Conservation (phyloP, 768 basidiomycete species). For the Russula earlei region DNA sequence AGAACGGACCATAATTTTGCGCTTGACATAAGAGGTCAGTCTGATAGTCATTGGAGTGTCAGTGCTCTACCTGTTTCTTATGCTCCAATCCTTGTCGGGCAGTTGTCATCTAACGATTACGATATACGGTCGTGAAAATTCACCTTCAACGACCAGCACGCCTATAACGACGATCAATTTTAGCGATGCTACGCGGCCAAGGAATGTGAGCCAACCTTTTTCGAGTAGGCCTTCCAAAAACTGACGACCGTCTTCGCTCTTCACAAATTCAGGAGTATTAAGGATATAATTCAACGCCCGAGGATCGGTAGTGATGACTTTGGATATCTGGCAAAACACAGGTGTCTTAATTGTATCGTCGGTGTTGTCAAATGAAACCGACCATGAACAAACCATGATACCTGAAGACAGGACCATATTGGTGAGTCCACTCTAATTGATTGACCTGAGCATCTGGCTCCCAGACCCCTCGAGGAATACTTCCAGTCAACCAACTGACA, state of each 20-base stretch:
- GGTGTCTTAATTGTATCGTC: background rate
- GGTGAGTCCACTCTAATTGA: conserved; percentile 3
- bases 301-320: background rate
- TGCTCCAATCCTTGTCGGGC: conserved; percentile 4
- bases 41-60: background rate
- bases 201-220: conserved; percentile 1
- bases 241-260: background rate
- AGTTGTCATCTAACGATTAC: background rate
- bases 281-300: conserved; percentile 13
- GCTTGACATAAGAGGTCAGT: conserved; percentile 1
- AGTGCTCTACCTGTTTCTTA: conserved; percentile 10
- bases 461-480: background rate
- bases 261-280: conserved; percentile 11
- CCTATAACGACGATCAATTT: background rate
- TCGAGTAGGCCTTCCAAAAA: background rate
- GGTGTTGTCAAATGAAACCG: background rate
- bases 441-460: conserved; percentile 3
- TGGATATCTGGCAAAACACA: background rate
- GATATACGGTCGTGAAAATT: background rate
- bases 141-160: conserved; percentile 12
- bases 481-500: conserved; percentile 8
- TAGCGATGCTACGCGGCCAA: background rate
- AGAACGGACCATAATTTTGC: conserved; percentile 11
- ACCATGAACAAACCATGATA: conserved; percentile 11
- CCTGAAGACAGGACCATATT: conserved; percentile 6